These are phyloP conservation scores for Suhomyces canberraensis DNA, from an alignment of 805 yeast genomes.

Conservation along the genomic window DNA sequence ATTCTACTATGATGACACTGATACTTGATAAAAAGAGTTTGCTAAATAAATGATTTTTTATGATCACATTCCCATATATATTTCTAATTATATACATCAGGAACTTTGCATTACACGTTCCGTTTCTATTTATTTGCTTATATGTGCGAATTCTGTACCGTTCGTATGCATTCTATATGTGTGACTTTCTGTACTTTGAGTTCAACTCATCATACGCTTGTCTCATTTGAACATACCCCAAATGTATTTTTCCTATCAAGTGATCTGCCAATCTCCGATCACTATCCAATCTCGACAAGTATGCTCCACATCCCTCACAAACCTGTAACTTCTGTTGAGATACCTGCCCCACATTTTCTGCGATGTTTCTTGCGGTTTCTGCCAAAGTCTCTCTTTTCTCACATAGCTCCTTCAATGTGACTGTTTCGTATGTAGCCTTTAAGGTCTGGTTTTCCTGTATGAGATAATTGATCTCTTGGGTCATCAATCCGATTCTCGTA, in stretches of 20 bases:
- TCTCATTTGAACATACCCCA: conserved; percentile 78
- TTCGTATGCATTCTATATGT: no score
- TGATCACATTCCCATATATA: no score
- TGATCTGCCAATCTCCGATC: conserved; percentile 89
- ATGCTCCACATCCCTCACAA: conserved; percentile 88
- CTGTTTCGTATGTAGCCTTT: conserved; percentile 50
- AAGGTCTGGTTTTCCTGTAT: conserved; percentile 47
- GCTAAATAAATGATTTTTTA: no score
- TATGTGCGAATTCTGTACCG: no score
- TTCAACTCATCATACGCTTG: conserved; percentile 44
- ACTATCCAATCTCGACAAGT: conserved; percentile 77
- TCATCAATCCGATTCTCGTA: conserved; percentile 59
- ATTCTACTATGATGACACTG: no score
- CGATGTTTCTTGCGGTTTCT: conserved; percentile 53
- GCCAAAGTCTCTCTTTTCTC: conserved; percentile 51
- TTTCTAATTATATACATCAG: no score
- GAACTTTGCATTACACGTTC: no score
- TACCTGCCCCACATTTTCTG: conserved; percentile 76
- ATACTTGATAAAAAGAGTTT: no score
- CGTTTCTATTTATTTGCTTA: no score
- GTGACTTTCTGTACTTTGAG: conserved; percentile 9
- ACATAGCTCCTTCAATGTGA: conserved; percentile 41
- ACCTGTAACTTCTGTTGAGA: conserved; percentile 90
- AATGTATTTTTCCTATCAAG: conserved; percentile 81
- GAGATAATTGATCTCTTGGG: conserved; percentile 60